A percentile compares a stretch with the other conserved stretches of the same genome.
phyloP scores from a whole-genome alignment of 1,284 basidiomycete species.

The Irpex sp. region DNA sequence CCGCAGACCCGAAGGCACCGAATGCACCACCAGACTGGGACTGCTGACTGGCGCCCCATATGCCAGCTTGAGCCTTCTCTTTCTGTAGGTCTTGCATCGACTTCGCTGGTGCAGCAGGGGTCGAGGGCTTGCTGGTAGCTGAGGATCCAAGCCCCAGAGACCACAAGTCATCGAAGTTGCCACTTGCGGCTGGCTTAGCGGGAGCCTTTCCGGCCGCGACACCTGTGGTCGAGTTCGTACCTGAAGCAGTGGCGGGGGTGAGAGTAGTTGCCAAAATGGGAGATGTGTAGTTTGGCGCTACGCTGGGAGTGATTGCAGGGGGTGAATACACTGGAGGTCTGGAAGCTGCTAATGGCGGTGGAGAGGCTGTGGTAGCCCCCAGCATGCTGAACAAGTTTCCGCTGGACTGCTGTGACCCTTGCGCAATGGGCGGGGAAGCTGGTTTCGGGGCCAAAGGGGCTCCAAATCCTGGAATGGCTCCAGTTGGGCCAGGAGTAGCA shows the following conservation, averaged over 20 bases:
- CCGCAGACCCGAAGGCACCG: constrained; percentile 18
- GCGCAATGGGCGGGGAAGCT: constrained; percentile 15
- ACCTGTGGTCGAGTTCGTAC: constrained; percentile 14
- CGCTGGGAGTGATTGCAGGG: constrained; percentile 15
- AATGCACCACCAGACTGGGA: constrained; percentile 40
- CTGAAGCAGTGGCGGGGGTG: constrained; percentile 18
- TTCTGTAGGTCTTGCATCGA: constrained; percentile 85
- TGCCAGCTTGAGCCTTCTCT: constrained; percentile 75
- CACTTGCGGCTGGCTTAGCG: constrained; percentile 29
- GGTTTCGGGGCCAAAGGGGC: constrained; percentile 15
- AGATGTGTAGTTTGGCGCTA: constrained; percentile 15
- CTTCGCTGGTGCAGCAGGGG: constrained; percentile 44
- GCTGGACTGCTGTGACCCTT: constrained; percentile 13
- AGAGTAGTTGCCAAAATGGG: constrained; percentile 13
- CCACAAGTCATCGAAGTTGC: constrained; percentile 90
- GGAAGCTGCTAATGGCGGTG: constrained; percentile 13
- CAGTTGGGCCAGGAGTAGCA: constrained; percentile 28
- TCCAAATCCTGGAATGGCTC: constrained; percentile 30
- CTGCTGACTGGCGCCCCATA: constrained; percentile 63
- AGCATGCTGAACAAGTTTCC: constrained; percentile 23
- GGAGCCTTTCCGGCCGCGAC: constrained; percentile 20
- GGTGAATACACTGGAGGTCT: constrained; percentile 16
- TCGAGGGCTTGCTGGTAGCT: constrained; percentile 20
- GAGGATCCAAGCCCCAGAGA: constrained; percentile 69
- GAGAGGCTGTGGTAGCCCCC: constrained; percentile 9